A percentile compares a stretch with the other conserved stretches of the same genome.
Conservation (phyloP, 257 asterid species). For the Jasminum sambac region DNA sequence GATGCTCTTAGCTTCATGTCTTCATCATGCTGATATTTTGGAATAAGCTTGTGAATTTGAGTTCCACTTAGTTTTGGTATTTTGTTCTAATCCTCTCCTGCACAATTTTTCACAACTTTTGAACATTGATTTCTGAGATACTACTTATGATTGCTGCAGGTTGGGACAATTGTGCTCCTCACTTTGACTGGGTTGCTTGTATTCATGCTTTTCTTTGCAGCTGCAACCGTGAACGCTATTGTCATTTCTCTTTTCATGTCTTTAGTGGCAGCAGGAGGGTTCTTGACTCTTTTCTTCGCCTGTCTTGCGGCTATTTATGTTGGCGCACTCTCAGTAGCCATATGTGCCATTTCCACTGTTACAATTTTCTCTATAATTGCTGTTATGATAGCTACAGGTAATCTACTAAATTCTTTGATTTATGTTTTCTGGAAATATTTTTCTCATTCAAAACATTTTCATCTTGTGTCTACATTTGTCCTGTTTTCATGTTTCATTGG, state of each 20-base stretch:
- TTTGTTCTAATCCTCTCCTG: neutral
- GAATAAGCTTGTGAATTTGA: neutral
- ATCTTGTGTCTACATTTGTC: too few species aligned
- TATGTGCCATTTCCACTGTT: slow-evolving; percentile 52
- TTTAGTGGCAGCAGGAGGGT: slow-evolving; percentile 85
- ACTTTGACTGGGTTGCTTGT: slow-evolving; percentile 59
- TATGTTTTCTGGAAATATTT: too few species aligned
- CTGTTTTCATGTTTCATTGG: too few species aligned
- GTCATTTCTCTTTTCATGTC: slow-evolving; percentile 72
- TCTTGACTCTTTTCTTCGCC: slow-evolving; percentile 79
- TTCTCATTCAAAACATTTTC: too few species aligned
- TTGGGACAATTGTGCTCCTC: slow-evolving; percentile 63
- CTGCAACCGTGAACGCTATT: slow-evolving; percentile 73
- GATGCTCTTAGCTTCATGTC: too few species aligned
- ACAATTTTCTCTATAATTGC: slow-evolving; percentile 59
- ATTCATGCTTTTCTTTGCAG: slow-evolving; percentile 66
- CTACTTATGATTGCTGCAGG: slow-evolving; percentile 45
- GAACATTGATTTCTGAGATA: neutral
- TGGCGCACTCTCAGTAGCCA: slow-evolving; percentile 59
- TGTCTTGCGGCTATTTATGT: slow-evolving; percentile 66
- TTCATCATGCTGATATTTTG: neutral
- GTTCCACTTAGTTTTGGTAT: neutral
- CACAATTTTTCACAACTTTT: neutral
- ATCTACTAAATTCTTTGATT: neutral
- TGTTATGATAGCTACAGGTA: slow-evolving; percentile 68